A percentile compares a stretch with the other conserved stretches of the same genome.
Conservation (phyloP, 1,284 basidiomycete genomes). For the Apiotrichum domesticum region DNA sequence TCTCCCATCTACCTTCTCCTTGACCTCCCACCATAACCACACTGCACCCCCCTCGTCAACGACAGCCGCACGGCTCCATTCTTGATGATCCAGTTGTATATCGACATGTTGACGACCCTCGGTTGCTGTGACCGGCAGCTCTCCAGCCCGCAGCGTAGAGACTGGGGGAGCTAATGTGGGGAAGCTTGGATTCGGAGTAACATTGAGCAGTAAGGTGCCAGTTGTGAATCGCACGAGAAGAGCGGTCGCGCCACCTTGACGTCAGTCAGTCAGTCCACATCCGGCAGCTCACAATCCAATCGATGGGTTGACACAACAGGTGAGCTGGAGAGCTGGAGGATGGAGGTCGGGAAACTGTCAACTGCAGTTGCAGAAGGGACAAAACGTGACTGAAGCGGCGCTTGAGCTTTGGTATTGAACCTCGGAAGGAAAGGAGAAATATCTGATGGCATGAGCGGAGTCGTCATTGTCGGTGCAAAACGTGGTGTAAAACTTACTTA, state of each 20-base stretch:
- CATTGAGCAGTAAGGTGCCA: slow-evolving; percentile 20
- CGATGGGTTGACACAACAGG: neutral
- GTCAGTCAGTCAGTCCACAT: too few relatives aligned
- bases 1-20: slow-evolving; percentile 10
- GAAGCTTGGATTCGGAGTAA: slow-evolving; percentile 1
- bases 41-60: slow-evolving; percentile 38
- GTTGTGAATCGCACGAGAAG: slow-evolving; percentile 18
- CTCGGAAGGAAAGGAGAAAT: slow-evolving; percentile 26
- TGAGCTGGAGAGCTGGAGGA: slow-evolving; percentile 4
- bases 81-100: slow-evolving; percentile 24
- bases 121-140: slow-evolving; percentile 10
- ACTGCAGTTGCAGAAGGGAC: slow-evolving; percentile 9
- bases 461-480: too few relatives aligned
- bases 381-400: slow-evolving; percentile 9
- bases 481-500: slow-evolving; percentile 19
- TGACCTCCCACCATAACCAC: slow-evolving; percentile 36
- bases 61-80: slow-evolving; percentile 24
- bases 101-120: slow-evolving; percentile 30
- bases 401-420: slow-evolving; percentile 5
- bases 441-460: slow-evolving; percentile 11
- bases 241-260: slow-evolving; percentile 21
- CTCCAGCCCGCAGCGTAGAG: slow-evolving; percentile 8
- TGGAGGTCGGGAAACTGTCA: neutral
- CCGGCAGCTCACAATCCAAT: too few relatives aligned
- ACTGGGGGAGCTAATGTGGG: slow-evolving; percentile 6